Evolutionary conservation across 2,329 filamentous ascomycete species (phyloP).

Genomic region (Verticillium nonalfalfae): DNA sequence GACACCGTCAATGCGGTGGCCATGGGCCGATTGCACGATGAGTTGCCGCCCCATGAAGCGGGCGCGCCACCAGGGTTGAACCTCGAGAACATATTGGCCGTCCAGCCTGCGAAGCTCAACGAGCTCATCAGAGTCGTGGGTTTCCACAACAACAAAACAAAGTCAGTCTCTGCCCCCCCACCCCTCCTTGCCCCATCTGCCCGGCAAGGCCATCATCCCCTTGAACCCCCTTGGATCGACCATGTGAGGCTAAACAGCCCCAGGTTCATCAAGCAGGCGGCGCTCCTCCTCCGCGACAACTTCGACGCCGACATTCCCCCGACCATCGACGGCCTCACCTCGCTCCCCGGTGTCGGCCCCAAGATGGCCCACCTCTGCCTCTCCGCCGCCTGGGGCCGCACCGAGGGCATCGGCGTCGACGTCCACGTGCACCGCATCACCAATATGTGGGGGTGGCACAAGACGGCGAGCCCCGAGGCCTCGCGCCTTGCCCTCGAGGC

Average conservation of each 20-base stretch:
- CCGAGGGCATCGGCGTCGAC: constrained; percentile 82
- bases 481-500: constrained; percentile 68
- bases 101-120: constrained; percentile 60
- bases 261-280: constrained; percentile 65
- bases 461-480: constrained; percentile 74
- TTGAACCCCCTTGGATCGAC: too few species aligned
- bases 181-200: neutral
- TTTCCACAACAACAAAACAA: constrained; percentile 93
- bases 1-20: constrained; percentile 83
- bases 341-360: constrained; percentile 80
- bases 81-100: constrained; percentile 69
- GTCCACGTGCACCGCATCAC: constrained; percentile 94
- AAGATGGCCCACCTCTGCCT: constrained; percentile 94
- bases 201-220: too few species aligned
- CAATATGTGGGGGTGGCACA: constrained; percentile 90
- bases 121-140: constrained; percentile 76
- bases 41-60: constrained; percentile 50
- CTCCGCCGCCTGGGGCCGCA: constrained; percentile 59
- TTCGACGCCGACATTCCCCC: constrained; percentile 73
- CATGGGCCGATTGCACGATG: constrained; percentile 71
- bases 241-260: too few species aligned
- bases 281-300: constrained; percentile 64
- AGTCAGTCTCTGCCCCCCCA: constrained; percentile 29
- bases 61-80: constrained; percentile 52
- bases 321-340: constrained; percentile 67